Percentiles rank a stretch among this genome's conserved stretches.
Conservation (phyloP, 441 rosid species). For the Arabidopsis lyrata region DNA sequence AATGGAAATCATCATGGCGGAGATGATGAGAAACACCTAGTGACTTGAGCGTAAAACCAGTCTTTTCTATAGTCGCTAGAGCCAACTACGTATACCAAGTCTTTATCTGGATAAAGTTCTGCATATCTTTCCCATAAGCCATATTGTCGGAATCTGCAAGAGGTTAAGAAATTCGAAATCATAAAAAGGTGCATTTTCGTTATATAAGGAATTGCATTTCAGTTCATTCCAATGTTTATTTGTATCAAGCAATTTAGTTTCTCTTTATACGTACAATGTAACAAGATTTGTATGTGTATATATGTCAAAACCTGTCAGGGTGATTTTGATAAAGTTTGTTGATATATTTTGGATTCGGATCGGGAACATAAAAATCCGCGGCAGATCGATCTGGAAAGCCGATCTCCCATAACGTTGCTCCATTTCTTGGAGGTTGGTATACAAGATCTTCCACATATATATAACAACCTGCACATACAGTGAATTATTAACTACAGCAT, state of each 20-base stretch:
- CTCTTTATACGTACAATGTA: not conserved
- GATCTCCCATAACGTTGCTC: constrained; percentile 81
- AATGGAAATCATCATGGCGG: not conserved
- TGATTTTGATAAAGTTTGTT: constrained; percentile 76
- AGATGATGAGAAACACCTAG: constrained; percentile 33
- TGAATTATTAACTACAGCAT: constrained; percentile 46
- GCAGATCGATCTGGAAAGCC: constrained; percentile 78
- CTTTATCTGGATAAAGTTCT: constrained; percentile 44
- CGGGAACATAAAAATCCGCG: constrained; percentile 67
- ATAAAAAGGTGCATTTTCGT: not conserved
- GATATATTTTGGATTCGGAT: constrained; percentile 62
- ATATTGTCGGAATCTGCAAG: constrained; percentile 42
- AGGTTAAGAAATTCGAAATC: not conserved
- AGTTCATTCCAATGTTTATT: not conserved
- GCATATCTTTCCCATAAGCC: constrained; percentile 51
- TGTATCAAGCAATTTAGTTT: not conserved
- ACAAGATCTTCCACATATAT: constrained; percentile 63
- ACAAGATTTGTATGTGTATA: constrained; percentile 39
- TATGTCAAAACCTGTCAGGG: constrained; percentile 74
- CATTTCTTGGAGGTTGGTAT: constrained; percentile 78
- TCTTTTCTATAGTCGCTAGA: constrained; percentile 45
- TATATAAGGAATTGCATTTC: not conserved
- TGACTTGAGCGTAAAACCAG: constrained; percentile 49
- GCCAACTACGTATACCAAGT: constrained; percentile 46
- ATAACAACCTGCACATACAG: constrained; percentile 61